Conservation (phyloP, 495 filamentous ascomycete species). For the Hyaloscypha variabilis region DNA sequence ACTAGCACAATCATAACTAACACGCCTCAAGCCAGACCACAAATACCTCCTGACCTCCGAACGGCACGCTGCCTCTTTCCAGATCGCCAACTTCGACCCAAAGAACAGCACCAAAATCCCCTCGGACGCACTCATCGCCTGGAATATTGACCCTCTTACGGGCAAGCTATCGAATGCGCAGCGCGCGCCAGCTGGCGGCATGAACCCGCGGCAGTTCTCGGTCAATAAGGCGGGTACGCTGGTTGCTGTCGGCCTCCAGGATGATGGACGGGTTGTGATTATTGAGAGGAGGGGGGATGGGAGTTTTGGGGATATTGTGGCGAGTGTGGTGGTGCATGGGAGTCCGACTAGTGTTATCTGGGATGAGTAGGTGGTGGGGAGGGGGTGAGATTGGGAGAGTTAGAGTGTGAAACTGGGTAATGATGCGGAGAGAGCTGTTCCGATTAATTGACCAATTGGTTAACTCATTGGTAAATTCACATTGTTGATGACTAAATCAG, state of each 20-base stretch:
- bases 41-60: conserved; percentile 66
- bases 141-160: conserved; percentile 45
- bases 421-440: background rate
- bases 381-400: background rate
- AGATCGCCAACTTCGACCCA: conserved; percentile 45
- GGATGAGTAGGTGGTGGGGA: conserved; percentile 43
- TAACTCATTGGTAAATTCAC: no score
- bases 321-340: conserved; percentile 49
- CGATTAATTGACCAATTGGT: no score
- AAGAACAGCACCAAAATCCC: conserved; percentile 44
- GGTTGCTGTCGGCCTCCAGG: conserved; percentile 63
- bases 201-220: conserved; percentile 64
- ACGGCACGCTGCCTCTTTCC: conserved; percentile 56
- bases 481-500: no score
- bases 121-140: conserved; percentile 32
- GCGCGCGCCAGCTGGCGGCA: conserved; percentile 57
- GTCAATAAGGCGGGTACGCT: conserved; percentile 64
- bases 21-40: conserved; percentile 45
- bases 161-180: conserved; percentile 54
- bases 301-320: conserved; percentile 52
- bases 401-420: background rate
- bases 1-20: conserved; percentile 39
- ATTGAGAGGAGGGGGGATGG: conserved; percentile 62
- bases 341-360: conserved; percentile 63
- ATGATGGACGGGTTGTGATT: conserved; percentile 59